Evolutionary conservation across 768 basidiomycete genomes (phyloP).

Genomic region (Peribolospora kevripleyi): DNA sequence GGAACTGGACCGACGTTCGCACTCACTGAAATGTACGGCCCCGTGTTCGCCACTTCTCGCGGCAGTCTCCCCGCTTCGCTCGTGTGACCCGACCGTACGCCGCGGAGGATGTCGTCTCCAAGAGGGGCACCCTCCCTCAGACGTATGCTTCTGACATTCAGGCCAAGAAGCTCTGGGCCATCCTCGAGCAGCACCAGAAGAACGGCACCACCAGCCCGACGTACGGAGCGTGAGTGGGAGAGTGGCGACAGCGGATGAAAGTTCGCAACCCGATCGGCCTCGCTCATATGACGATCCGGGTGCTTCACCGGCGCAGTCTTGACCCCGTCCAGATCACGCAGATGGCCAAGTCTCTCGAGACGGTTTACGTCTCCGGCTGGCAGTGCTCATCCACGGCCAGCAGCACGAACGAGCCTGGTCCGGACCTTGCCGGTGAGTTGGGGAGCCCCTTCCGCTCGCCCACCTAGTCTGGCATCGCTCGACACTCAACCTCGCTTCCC

Average conservation of each 20-base stretch:
- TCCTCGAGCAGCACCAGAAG: slow-evolving; percentile 52
- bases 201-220: slow-evolving; percentile 69
- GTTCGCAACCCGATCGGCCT: background rate
- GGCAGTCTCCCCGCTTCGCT: slow-evolving; percentile 64
- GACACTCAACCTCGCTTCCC: background rate
- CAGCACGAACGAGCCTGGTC: slow-evolving; percentile 84
- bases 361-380: slow-evolving; percentile 86
- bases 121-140: slow-evolving; percentile 66
- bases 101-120: slow-evolving; percentile 75
- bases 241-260: slow-evolving; percentile 2
- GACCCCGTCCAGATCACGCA: slow-evolving; percentile 96
- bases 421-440: slow-evolving; percentile 70
- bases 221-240: slow-evolving; percentile 73
- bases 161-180: slow-evolving; percentile 62
- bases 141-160: slow-evolving; percentile 62
- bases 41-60: background rate
- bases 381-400: slow-evolving; percentile 75
- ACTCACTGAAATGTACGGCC: no score
- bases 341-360: slow-evolving; percentile 93
- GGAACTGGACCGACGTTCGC: no score
- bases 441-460: background rate
- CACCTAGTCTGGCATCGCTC: background rate
- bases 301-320: slow-evolving; percentile 31
- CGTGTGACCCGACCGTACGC: slow-evolving; percentile 76
- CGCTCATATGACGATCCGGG: background rate